Conservation (phyloP, 225 moss, liverwort and hornwort species). For the Asterella californica region DNA sequence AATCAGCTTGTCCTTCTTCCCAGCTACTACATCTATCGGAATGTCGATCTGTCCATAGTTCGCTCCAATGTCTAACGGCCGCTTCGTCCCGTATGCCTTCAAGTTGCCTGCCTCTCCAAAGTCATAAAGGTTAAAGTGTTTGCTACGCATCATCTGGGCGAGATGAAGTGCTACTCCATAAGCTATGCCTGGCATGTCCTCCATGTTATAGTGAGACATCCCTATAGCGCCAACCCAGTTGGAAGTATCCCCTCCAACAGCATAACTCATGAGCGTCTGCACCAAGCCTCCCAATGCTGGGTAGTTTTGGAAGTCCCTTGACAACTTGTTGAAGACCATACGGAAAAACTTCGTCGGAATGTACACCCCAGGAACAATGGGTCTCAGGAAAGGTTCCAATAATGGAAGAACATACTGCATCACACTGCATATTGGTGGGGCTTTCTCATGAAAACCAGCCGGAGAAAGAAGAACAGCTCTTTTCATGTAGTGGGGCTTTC, state of each 20-base stretch:
- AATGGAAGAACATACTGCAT: conserved; percentile 51
- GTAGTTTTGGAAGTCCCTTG: conserved; percentile 80
- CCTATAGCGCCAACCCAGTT: conserved; percentile 90
- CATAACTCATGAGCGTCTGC: conserved; percentile 62
- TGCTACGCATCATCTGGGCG: conserved; percentile 70
- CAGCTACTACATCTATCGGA: conserved; percentile 78
- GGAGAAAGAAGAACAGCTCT: conserved; percentile 80
- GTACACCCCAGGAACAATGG: conserved; percentile 71
- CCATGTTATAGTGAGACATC: conserved; percentile 93
- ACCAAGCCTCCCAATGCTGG: conserved; percentile 85
- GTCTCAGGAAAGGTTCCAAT: conserved; percentile 50
- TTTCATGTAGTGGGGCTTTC: conserved; percentile 72
- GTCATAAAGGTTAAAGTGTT: conserved; percentile 68
- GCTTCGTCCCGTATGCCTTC: conserved; percentile 56
- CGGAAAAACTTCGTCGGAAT: conserved; percentile 85
- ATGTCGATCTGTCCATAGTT: conserved; percentile 69
- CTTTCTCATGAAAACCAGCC: conserved; percentile 80
- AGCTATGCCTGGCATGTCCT: conserved; percentile 91
- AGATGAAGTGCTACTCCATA: conserved; percentile 64
- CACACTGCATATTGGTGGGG: conserved; percentile 48
- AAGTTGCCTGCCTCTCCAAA: conserved; percentile 61
- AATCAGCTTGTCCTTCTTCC: conserved; percentile 66
- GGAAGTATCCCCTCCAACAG: conserved; percentile 72
- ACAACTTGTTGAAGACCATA: conserved; percentile 84
- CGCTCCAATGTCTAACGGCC: conserved; percentile 70